phyloP scores from a whole-genome alignment of 176 grass and related monocot species.

The Aegilops umbellulata region DNA sequence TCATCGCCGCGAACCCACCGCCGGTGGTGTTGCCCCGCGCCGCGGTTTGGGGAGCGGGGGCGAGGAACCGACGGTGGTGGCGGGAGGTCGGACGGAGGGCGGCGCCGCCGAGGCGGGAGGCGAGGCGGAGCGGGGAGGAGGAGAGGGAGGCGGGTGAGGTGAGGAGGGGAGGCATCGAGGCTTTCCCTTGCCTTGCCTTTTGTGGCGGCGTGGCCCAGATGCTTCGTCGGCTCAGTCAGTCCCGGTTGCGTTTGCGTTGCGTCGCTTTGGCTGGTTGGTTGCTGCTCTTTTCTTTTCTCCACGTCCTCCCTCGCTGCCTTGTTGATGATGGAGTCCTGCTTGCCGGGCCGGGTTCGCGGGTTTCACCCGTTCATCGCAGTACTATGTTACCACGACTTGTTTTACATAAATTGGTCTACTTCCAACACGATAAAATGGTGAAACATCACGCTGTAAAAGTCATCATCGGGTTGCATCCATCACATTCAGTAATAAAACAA shows the following conservation, averaged over 20 bases:
- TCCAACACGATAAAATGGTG: too few species aligned
- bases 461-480: too few species aligned
- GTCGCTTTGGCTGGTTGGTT: background rate
- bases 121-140: slow-evolving; percentile 27
- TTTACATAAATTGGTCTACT: too few species aligned
- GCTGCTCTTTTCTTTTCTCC: background rate
- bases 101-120: slow-evolving; percentile 22
- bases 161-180: slow-evolving; percentile 64
- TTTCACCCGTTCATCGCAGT: too few species aligned
- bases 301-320: background rate
- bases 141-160: slow-evolving; percentile 40
- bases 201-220: slow-evolving; percentile 53
- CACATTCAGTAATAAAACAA: background rate
- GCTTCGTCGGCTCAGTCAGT: slow-evolving; percentile 3
- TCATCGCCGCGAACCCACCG: slow-evolving; percentile 53
- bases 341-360: background rate
- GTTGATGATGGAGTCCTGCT: background rate
- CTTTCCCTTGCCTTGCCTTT: slow-evolving; percentile 27
- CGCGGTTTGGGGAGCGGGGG: background rate
- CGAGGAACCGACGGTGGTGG: slow-evolving; percentile 14
- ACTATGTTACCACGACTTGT: too few species aligned
- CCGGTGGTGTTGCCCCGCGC: background rate
- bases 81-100: background rate
- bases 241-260: slow-evolving; percentile 21
- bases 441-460: too few species aligned